These are phyloP conservation scores for Kodamaea sp. DNA, from an alignment of 1,139 yeast genomes.

Conservation along the genomic window DNA sequence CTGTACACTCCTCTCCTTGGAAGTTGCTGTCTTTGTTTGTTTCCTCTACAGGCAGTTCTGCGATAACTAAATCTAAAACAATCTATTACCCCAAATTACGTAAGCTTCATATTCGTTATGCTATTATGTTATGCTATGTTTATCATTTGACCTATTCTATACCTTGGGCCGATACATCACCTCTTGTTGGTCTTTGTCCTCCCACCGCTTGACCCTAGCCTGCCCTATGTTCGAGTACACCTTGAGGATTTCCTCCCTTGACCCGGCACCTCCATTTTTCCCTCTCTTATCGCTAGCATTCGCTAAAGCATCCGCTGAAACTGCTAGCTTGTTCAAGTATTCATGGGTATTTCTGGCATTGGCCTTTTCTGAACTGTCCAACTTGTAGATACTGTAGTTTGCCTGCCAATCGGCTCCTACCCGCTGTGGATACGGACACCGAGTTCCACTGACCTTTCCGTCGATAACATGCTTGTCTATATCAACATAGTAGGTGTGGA, in stretches of 20 bases:
- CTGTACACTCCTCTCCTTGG: too few species aligned
- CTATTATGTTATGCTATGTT: too few species aligned
- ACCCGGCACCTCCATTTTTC: slow-evolving; percentile 1
- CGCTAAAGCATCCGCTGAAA: slow-evolving; percentile 13
- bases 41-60: too few species aligned
- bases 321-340: slow-evolving; percentile 12
- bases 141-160: too few species aligned
- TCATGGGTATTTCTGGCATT: slow-evolving; percentile 5
- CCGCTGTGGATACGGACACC: slow-evolving; percentile 13
- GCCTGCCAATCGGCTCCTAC: slow-evolving; percentile 15
- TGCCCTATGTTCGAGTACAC: slow-evolving; percentile 31
- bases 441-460: slow-evolving; percentile 8
- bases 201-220: slow-evolving; percentile 29
- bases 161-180: slow-evolving; percentile 22
- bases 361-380: slow-evolving; percentile 4
- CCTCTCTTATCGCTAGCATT: slow-evolving; percentile 6
- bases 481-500: slow-evolving; percentile 13
- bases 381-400: slow-evolving; percentile 11
- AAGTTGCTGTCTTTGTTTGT: too few species aligned
- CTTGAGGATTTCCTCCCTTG: slow-evolving; percentile 20
- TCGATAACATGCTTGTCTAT: slow-evolving; percentile 14
- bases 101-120: too few species aligned
- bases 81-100: too few species aligned
- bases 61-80: too few species aligned
- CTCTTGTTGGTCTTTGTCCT: slow-evolving; percentile 21